Base-by-base conservation (phyloP, 2,329 filamentous ascomycete genomes). In the Aspergillus unguis region DNA sequence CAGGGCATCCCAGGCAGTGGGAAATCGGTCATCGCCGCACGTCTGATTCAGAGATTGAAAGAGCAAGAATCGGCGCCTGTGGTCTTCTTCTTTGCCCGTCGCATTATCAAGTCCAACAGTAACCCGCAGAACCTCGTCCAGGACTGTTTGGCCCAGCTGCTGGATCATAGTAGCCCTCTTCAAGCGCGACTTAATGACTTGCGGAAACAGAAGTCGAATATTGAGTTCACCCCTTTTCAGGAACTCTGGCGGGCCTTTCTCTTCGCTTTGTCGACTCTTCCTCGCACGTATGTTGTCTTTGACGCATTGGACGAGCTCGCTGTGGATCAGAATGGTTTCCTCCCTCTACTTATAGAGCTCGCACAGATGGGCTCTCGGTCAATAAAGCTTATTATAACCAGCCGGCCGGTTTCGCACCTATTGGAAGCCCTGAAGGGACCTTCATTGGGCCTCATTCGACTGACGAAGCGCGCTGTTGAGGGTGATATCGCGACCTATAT, bases 221-320 rank as follows among this genome's bases (percentile, higher is more conserved):
- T 29, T 31, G 41, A 43, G 1, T 6, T 23, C 9, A 23, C 28
- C 5, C 28, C 41, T 6, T 52, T 52, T n/a, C 28, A 46, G 10
- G 38, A 45, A 17, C 40, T 55, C 5, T 48, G 52, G 52, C 28
- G 27, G n/a, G n/a, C 38, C 4, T 25, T 55, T 33, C 32, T 43
- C 11, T 35, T 17, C 8, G 44, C 36, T 2, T 9, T 54, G 5
- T 23, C 4, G 6, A n/a, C 31, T 17, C 27, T 64, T 9, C 50
- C 56, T 2, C 37, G 53, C 29, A 71, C 66, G 0, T 78, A 72
- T 46, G 73, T 70, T 32, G 63, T 79, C 2, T 65, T 66, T 0
- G 76, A 78, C 54, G 75, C 75, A 0, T 63, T 79, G 2, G 77
- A 80, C 53, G 77, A 80, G 58, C 77, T 79, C 70, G 71, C 76